phyloP scores from a whole-genome alignment of 768 basidiomycete species.

The Cytidiella melzeri region DNA sequence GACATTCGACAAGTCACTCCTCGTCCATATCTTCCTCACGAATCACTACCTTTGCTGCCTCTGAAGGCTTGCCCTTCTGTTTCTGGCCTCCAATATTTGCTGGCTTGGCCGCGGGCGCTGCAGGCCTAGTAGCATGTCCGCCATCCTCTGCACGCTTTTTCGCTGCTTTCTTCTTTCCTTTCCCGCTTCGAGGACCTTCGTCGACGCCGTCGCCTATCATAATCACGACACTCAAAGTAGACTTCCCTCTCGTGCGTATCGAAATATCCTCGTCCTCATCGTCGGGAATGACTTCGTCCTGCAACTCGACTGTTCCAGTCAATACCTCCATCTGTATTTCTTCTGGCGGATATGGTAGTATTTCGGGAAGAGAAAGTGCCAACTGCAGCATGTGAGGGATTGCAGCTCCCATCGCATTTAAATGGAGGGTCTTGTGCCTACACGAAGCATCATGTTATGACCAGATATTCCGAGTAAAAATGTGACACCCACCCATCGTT shows the following conservation, averaged over 20 bases:
- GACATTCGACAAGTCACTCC: background rate
- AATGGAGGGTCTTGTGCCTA: constrained; percentile 67
- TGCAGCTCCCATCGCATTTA: constrained; percentile 85
- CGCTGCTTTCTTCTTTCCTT: constrained; percentile 7
- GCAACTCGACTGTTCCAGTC: constrained; percentile 67
- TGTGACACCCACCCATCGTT: constrained; percentile 52
- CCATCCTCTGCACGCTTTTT: background rate
- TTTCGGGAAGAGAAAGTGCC: constrained; percentile 60
- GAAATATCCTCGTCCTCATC: constrained; percentile 68
- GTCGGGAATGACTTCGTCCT: constrained; percentile 74
- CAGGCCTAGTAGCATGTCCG: background rate
- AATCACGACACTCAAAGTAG: constrained; percentile 53
- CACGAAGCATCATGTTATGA: background rate
- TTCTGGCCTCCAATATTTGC: background rate
- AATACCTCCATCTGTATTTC: constrained; percentile 57
- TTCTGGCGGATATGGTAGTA: constrained; percentile 58
- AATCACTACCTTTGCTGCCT: constrained; percentile 10
- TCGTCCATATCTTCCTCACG: constrained; percentile 18
- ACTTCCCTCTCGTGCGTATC: constrained; percentile 61
- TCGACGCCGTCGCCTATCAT: constrained; percentile 58
- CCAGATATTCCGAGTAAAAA: background rate
- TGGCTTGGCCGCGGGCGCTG: background rate
- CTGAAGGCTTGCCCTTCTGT: background rate
- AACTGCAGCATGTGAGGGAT: constrained; percentile 77
- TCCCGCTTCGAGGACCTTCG: constrained; percentile 25